Base-by-base conservation (phyloP, 495 filamentous ascomycete genomes). In the Penicillium cosmopolitanum region DNA sequence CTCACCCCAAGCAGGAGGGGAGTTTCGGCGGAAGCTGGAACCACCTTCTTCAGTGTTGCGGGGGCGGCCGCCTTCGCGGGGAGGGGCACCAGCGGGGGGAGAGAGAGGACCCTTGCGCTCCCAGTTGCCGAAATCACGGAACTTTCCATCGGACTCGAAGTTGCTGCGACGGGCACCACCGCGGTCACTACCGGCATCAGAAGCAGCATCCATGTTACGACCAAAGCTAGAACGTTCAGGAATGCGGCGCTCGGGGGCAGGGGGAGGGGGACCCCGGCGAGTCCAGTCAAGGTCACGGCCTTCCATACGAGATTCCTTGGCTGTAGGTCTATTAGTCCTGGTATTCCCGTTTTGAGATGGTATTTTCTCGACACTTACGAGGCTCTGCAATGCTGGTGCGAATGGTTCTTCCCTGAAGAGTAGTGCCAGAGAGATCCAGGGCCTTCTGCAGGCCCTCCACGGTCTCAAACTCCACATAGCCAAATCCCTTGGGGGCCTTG, bases 401-500 rank as follows among this genome's bases (percentile, higher is more conserved):
- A 68, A 98, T 93, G 60, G 85, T 89, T 50, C 95, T 84, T 43
- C 93, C 94, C 73, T 93, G 87, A 68, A 98, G 91, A 57, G 84
- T 85, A 23, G 82, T 79, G 50, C 90, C 89, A 61, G 89, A 90
- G 55, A 93, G 82, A 42, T 91, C 90, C 52, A 98, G 80, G 28
- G 96, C 96, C 64, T 91, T 89, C 80, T 97, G 93, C 66, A 98
- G 78, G 44, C 96, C 95, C 54, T 96, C 93, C 16, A 93, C 80
- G 42, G 87, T 89, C 56, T 81, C 87, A 68, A 97, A 98, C 69
- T 98, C 96, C 51, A 96, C 93, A 75, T 98, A 98, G 44, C 93
- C 95, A 68, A 98, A 98, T 42, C 95, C 95, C 82, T 98, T 98
- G 48, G 95, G 95, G 66, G 90, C 89, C 62, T 87, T 84, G 64